A percentile compares a stretch with the other conserved stretches of the same genome.
phyloP scores from a whole-genome alignment of 805 yeast genomes.

The Myxozyma monticola region DNA sequence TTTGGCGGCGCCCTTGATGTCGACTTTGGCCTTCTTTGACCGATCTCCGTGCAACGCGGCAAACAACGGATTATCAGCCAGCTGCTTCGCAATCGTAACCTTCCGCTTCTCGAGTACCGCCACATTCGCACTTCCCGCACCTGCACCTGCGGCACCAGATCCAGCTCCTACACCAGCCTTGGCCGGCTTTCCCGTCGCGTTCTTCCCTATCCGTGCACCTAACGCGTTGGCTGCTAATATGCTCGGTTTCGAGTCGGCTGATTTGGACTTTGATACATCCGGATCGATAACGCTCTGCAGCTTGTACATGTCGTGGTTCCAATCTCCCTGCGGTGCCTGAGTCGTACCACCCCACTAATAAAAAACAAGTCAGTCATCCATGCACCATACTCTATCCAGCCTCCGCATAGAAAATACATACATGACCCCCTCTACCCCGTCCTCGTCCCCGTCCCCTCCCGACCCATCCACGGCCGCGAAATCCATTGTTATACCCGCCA shows the following conservation, averaged over 20 bases:
- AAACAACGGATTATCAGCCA: constrained; percentile 21
- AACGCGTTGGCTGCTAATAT: constrained; percentile 21
- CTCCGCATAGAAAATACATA: neutral
- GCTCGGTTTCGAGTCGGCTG: neutral
- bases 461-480: neutral
- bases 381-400: neutral
- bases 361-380: neutral
- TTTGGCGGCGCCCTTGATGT: neutral
- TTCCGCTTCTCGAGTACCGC: constrained; percentile 9
- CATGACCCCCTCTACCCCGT: neutral
- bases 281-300: neutral
- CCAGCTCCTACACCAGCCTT: neutral
- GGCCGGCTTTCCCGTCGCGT: neutral
- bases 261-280: neutral
- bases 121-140: too few relatives aligned
- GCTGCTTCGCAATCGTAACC: constrained; percentile 8
- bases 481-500: neutral
- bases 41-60: constrained; percentile 27
- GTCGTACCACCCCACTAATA: neutral
- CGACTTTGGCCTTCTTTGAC: neutral
- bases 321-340: constrained; percentile 17
- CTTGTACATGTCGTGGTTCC: constrained; percentile 24
- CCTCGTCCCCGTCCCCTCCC: constrained; percentile 6
- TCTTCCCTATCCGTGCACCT: constrained; percentile 28
- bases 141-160: neutral